These are phyloP conservation scores for Calcarisporium arbuscula DNA, from an alignment of 2,329 filamentous ascomycete species.

Conservation along the genomic window DNA sequence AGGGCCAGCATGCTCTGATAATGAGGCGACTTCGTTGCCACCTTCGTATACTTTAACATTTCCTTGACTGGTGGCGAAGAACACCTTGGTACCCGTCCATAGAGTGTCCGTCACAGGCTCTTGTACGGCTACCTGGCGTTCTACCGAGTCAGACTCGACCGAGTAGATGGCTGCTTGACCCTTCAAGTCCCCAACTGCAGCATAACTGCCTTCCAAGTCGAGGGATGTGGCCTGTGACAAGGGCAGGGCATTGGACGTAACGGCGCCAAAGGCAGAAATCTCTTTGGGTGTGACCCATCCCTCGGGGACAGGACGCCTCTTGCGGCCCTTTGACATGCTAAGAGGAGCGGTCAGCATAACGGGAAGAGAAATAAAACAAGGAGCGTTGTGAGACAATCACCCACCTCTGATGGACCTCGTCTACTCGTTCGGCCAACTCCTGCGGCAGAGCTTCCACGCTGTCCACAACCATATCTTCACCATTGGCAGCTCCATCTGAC, in stretches of 20 bases:
- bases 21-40: slow-evolving; percentile 60
- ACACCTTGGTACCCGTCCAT: slow-evolving; percentile 62
- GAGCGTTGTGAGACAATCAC: slow-evolving; percentile 23
- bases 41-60: slow-evolving; percentile 73
- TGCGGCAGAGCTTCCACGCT: slow-evolving; percentile 65
- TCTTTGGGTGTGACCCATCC: slow-evolving; percentile 76
- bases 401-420: slow-evolving; percentile 74
- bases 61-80: slow-evolving; percentile 70
- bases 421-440: slow-evolving; percentile 64
- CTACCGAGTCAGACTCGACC: slow-evolving; percentile 58
- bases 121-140: slow-evolving; percentile 60
- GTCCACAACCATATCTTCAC: slow-evolving; percentile 92
- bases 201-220: slow-evolving; percentile 52
- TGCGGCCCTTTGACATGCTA: slow-evolving; percentile 79
- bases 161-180: slow-evolving; percentile 73
- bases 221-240: slow-evolving; percentile 45
- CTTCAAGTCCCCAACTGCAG: slow-evolving; percentile 67
- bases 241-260: slow-evolving; percentile 38
- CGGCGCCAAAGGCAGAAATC: slow-evolving; percentile 46
- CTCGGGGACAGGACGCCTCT: slow-evolving; percentile 80
- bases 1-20: slow-evolving; percentile 77
- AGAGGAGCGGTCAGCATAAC: slow-evolving; percentile 11
- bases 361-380: too few relatives aligned
- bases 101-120: slow-evolving; percentile 60
- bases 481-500: slow-evolving; percentile 48